A percentile compares a stretch with the other conserved stretches of the same genome.
Evolutionary conservation across 2,329 filamentous ascomycete species (phyloP).

Genomic region (Colletotrichum orchidophilum): DNA sequence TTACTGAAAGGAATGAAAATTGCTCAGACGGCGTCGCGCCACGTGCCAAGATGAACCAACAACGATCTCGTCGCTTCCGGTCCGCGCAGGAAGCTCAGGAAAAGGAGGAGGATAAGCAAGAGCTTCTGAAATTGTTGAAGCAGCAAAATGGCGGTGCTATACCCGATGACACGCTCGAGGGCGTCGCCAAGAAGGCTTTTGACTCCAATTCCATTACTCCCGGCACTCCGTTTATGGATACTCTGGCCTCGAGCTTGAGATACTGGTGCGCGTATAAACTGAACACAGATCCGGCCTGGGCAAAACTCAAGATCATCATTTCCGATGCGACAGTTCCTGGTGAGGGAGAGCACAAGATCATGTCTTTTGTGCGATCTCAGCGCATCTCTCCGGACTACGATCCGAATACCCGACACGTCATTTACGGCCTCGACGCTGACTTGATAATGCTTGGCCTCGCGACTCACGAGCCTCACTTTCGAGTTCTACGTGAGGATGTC

Average conservation of each 20-base stretch:
- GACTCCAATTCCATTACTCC: constrained; percentile 90
- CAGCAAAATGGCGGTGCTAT: constrained; percentile 76
- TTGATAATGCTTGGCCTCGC: constrained; percentile 98
- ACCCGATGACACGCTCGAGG: constrained; percentile 69
- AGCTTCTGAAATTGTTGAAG: constrained; percentile 85
- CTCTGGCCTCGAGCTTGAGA: constrained; percentile 86
- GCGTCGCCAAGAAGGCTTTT: constrained; percentile 86
- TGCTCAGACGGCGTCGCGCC: constrained; percentile 89
- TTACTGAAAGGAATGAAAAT: constrained; percentile 28
- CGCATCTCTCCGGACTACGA: constrained; percentile 90
- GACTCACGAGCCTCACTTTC: constrained; percentile 97
- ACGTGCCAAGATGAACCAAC: constrained; percentile 99
- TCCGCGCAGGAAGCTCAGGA: constrained; percentile 94
- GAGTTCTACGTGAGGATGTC: constrained; percentile 95
- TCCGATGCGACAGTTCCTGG: constrained; percentile 97
- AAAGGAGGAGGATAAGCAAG: constrained; percentile 90
- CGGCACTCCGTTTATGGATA: constrained; percentile 98
- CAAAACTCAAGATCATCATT: constrained; percentile 95
- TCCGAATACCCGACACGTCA: constrained; percentile 96
- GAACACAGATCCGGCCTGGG: constrained; percentile 96
- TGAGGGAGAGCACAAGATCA: constrained; percentile 99
- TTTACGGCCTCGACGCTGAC: constrained; percentile 97
- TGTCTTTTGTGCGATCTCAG: constrained; percentile 97
- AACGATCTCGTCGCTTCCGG: constrained; percentile 93
- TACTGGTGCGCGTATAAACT: constrained; percentile 99